Percentiles rank a stretch among this genome's conserved stretches.
These are phyloP conservation scores for Colletotrichum limetticola DNA, from an alignment of 2,329 filamentous ascomycete species.

Conservation along the genomic window DNA sequence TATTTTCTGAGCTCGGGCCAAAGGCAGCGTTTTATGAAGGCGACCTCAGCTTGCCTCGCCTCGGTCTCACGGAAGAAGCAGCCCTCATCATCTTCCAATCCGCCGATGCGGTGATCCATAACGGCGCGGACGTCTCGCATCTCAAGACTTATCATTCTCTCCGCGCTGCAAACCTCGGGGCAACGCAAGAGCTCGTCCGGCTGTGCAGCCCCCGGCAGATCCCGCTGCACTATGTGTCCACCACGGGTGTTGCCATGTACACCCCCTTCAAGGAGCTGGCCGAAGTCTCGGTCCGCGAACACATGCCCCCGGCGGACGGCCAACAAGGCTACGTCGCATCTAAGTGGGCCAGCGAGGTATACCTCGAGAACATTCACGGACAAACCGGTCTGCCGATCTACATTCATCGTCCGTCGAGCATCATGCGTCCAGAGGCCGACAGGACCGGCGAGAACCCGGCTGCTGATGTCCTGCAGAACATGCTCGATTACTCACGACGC, in stretches of 20 bases:
- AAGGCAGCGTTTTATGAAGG: slow-evolving; percentile 39
- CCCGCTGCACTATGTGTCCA: slow-evolving; percentile 52
- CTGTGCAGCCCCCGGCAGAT: slow-evolving; percentile 38
- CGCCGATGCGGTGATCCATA: slow-evolving; percentile 62
- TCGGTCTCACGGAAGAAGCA: slow-evolving; percentile 49
- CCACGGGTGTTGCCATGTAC: slow-evolving; percentile 37
- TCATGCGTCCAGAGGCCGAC: background rate
- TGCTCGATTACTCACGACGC: background rate
- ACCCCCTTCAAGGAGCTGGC: slow-evolving; percentile 8
- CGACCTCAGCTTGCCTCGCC: slow-evolving; percentile 44
- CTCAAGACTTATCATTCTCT: slow-evolving; percentile 45
- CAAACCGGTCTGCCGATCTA: slow-evolving; percentile 36
- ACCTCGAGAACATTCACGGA: slow-evolving; percentile 39
- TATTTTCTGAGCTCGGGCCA: background rate
- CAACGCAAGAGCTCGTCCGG: slow-evolving; percentile 43
- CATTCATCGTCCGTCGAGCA: slow-evolving; percentile 41
- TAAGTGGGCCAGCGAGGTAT: slow-evolving; percentile 49
- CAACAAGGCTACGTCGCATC: slow-evolving; percentile 44
- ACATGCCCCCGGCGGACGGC: slow-evolving; percentile 34
- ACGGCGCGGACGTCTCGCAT: slow-evolving; percentile 49
- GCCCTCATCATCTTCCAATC: background rate
- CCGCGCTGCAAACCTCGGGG: slow-evolving; percentile 41
- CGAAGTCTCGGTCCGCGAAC: slow-evolving; percentile 28
- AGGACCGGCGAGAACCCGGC: background rate
- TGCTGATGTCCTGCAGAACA: background rate